A percentile compares a stretch with the other conserved stretches of the same genome.
Conservation (phyloP, 2,329 filamentous ascomycete genomes). For the Ophiostoma sp. region DNA sequence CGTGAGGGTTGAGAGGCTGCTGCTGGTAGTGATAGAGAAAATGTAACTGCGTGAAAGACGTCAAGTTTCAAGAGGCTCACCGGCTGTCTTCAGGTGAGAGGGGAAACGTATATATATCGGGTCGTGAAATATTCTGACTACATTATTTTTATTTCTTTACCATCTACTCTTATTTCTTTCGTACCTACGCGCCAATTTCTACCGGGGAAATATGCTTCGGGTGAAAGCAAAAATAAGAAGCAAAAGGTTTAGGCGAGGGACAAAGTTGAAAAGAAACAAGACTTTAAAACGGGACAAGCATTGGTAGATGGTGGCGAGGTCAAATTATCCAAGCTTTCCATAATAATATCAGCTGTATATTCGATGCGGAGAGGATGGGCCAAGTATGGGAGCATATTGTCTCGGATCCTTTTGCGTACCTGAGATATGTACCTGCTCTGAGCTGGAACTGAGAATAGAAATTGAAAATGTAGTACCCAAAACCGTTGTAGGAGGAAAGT, state of each 20-base stretch:
- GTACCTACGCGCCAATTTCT: background rate
- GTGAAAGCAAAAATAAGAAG: constrained; percentile 3
- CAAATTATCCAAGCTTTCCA: background rate
- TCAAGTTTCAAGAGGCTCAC: background rate
- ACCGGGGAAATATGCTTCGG: constrained; percentile 11
- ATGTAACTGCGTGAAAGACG: background rate
- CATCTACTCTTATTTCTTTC: background rate
- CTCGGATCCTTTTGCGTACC: background rate
- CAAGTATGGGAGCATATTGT: background rate
- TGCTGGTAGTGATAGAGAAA: background rate
- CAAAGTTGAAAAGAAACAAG: background rate
- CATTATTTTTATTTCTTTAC: background rate
- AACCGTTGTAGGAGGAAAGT: background rate
- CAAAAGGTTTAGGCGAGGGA: background rate
- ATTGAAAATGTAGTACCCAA: background rate
- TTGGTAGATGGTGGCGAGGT: background rate
- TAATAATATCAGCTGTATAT: background rate
- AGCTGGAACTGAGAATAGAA: background rate
- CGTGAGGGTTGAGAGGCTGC: background rate
- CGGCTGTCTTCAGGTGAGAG: background rate
- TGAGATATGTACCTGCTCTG: background rate
- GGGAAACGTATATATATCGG: background rate
- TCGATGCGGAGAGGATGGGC: background rate
- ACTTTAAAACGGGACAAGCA: background rate
- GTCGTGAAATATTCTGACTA: background rate